Evolutionary conservation across 176 grass and related monocot genomes (phyloP).

Genomic region (Rhynchospora breviuscula): DNA sequence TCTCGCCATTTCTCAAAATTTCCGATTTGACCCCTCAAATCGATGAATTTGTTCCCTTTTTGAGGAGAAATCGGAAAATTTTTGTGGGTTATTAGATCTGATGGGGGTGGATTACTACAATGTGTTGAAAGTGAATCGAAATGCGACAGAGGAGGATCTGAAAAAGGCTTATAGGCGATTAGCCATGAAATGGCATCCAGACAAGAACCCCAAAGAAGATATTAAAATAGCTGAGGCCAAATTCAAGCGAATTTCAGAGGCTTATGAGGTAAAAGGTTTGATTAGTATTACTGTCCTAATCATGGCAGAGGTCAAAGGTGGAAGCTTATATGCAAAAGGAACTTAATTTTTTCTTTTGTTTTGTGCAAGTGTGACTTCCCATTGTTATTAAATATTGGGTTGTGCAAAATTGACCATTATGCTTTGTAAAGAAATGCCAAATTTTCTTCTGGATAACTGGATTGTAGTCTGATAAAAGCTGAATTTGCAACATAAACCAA

Average conservation of each 20-base stretch:
- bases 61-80: constrained; percentile 22
- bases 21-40: constrained; percentile 9
- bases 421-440: background rate
- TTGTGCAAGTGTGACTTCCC: background rate
- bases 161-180: constrained; percentile 76
- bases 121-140: constrained; percentile 75
- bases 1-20: background rate
- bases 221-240: constrained; percentile 74
- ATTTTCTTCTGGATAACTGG: background rate
- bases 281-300: background rate
- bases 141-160: constrained; percentile 71
- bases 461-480: background rate
- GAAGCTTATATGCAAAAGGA: background rate
- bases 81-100: constrained; percentile 33
- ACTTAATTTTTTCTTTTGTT: background rate
- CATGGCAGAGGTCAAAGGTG: constrained; percentile 1
- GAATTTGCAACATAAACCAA: background rate
- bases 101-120: constrained; percentile 92
- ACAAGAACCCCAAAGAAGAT: constrained; percentile 73
- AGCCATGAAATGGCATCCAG: constrained; percentile 85
- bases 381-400: background rate
- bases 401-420: background rate
- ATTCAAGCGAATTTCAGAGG: constrained; percentile 89
- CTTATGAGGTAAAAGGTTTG: constrained; percentile 63
- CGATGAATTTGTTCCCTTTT: constrained; percentile 1